Evolutionary conservation across 306 rosid genomes (phyloP), one percentile per base, ranked within the genome.

Genomic region (Pterocarpus santalinus): DNA sequence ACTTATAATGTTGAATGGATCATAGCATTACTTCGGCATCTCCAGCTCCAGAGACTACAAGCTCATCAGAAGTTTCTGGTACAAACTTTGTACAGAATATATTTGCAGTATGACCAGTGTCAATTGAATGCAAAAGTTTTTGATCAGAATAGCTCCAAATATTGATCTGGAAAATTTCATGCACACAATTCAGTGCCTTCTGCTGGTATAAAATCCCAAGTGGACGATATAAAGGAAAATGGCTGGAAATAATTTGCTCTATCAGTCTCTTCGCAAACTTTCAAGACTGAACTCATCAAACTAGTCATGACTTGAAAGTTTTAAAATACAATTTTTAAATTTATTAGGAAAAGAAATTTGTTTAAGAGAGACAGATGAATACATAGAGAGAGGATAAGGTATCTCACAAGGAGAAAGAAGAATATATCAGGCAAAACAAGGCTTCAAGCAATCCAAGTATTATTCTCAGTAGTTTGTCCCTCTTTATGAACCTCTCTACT

Each of bases 21-120:
- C 81, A 81, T 46, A 46, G 76, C 63, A 87, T 80, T 89, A 96
- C 99, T 90, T 92, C 98, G 76, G 97, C 92, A 88, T 96, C 99
- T 84, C 97, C 99, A 55, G 99, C 99, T 72, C 98, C 99, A 33
- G 99, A 96, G 68, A 72, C 97, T 56, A 96, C 99, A 85, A 96
- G 96, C 84, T 96, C 98, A 85, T 93, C 97, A 38, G 94, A 89
- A 73, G 97, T 96, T 86, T 93, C 99, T 35, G 98, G 99, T n/a
- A 96, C 76, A 77, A 96, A 96, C 85, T 93, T 96, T 17, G 98
- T 87, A 71, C 99, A 95, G 85, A 93, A 95, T 88, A 95, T 93
- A 87, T 96, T 93, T 14, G 98, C 91, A 62, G 94, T 61, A 78
- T 96, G 99, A 82, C 99, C 99, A 8, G 94, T 93, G 46, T 91